These are phyloP conservation scores for Halteria grandinella DNA, from an alignment of 73 alveolate genomes.

Conservation along the genomic window DNA sequence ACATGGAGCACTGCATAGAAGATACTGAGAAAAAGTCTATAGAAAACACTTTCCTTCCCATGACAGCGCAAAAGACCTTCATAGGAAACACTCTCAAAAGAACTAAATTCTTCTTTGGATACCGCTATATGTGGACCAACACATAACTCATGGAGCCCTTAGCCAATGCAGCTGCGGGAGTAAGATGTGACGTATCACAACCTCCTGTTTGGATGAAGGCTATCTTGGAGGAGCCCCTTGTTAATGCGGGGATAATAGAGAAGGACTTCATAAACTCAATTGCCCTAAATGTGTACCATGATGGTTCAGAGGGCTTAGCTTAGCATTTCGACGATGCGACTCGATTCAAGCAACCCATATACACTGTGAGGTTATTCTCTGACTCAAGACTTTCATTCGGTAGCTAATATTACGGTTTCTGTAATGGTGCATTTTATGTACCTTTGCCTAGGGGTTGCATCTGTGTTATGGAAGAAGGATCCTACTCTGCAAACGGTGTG, in stretches of 20 bases:
- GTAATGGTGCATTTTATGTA: constrained; percentile 84
- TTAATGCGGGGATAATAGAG: constrained; percentile 58
- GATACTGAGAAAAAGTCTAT: constrained; percentile 72
- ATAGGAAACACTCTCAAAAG: constrained; percentile 71
- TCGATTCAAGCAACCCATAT: constrained; percentile 89
- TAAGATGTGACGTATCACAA: constrained; percentile 80
- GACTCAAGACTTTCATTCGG: constrained; percentile 90
- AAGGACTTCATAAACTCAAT: constrained; percentile 80
- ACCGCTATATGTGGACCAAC: constrained; percentile 88
- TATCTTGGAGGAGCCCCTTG: constrained; percentile 61
- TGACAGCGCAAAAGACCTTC: constrained; percentile 82
- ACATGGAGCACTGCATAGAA: constrained; percentile 64
- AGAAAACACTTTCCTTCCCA: constrained; percentile 66
- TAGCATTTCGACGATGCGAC: constrained; percentile 92
- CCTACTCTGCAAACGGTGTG: constrained; percentile 89
- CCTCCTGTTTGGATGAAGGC: constrained; percentile 84
- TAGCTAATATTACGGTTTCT: constrained; percentile 84
- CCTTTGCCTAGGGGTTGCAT: constrained; percentile 92
- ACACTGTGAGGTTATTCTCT: constrained; percentile 77
- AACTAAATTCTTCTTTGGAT: constrained; percentile 89
- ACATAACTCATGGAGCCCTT: constrained; percentile 77
- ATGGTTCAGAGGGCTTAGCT: constrained; percentile 92
- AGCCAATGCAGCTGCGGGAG: constrained; percentile 90
- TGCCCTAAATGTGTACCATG: constrained; percentile 88
- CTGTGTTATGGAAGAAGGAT: constrained; percentile 81